A percentile compares a stretch with the other conserved stretches of the same genome.
Conservation (phyloP, 805 yeast species). For the Wickerhamomyces mucosus region DNA sequence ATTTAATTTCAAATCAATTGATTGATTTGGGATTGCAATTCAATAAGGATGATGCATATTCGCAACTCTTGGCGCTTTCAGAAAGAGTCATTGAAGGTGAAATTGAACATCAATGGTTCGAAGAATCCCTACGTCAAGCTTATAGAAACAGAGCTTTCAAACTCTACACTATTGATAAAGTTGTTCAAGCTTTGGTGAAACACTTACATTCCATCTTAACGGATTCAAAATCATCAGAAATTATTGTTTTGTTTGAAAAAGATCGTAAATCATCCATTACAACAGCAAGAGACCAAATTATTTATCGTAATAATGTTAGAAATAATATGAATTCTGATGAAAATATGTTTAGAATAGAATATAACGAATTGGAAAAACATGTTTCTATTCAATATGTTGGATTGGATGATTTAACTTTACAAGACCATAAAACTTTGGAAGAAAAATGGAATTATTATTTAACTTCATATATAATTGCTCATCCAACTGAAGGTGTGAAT, state of each 20-base stretch:
- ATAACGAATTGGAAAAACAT: constrained; percentile 39
- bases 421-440: constrained; percentile 56
- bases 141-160: constrained; percentile 90
- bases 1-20: constrained; percentile 69
- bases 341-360: constrained; percentile 83
- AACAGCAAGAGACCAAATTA: constrained; percentile 77
- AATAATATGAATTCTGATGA: constrained; percentile 77
- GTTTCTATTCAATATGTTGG: constrained; percentile 78
- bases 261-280: constrained; percentile 61
- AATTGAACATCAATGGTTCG: constrained; percentile 89
- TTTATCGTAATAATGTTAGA: constrained; percentile 84
- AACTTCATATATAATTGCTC: constrained; percentile 87
- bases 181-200: constrained; percentile 71
- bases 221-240: constrained; percentile 73
- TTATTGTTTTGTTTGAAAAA: constrained; percentile 69
- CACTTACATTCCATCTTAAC: constrained; percentile 80
- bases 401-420: constrained; percentile 79
- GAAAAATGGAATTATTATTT: constrained; percentile 90
- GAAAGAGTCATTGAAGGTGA: constrained; percentile 80
- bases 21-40: constrained; percentile 75
- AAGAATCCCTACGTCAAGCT: constrained; percentile 91
- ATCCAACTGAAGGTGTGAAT: constrained; percentile 94
- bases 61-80: constrained; percentile 67
- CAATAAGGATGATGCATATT: constrained; percentile 59
- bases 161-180: constrained; percentile 87